A percentile compares a stretch with the other conserved stretches of the same genome.
These are phyloP conservation scores for Nematocida sp. DNA, from an alignment of 371 early-diverging fungal genomes.

Conservation along the genomic window DNA sequence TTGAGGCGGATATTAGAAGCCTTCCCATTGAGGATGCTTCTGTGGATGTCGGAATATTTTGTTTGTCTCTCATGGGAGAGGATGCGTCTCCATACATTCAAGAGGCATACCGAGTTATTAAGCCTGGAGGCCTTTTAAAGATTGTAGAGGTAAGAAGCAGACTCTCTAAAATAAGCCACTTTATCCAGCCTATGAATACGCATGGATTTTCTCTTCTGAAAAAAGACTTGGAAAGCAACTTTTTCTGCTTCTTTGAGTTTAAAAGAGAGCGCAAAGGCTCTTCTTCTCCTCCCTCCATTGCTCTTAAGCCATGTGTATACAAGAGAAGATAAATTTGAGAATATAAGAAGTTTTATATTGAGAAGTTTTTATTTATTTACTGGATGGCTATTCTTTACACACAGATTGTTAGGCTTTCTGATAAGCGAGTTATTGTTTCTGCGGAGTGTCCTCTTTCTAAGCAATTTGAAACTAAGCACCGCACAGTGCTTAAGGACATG, in stretches of 20 bases:
- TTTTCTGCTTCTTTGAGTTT: conserved; percentile 64
- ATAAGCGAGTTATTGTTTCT: conserved; percentile 48
- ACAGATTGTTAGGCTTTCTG: conserved; percentile 42
- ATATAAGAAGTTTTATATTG: too few relatives aligned
- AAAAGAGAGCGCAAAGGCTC: conserved; percentile 45
- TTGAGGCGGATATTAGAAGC: conserved; percentile 80
- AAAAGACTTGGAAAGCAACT: conserved; percentile 60
- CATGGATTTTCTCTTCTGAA: conserved; percentile 61
- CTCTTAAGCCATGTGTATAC: conserved; percentile 63
- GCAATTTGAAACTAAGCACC: conserved; percentile 46
- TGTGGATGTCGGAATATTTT: conserved; percentile 84
- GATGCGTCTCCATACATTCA: conserved; percentile 79
- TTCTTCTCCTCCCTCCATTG: conserved; percentile 46
- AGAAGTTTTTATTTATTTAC: conserved; percentile 2
- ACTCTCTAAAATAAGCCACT: conserved; percentile 53
- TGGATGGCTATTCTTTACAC: conserved; percentile 49
- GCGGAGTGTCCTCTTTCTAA: conserved; percentile 48
- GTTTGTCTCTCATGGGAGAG: conserved; percentile 89
- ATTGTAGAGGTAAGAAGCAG: conserved; percentile 65
- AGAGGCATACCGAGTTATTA: conserved; percentile 82
- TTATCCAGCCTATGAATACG: conserved; percentile 53
- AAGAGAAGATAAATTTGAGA: conserved; percentile 63
- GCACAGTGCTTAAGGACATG: conserved; percentile 32
- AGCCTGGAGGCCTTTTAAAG: conserved; percentile 69
- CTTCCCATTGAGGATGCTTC: conserved; percentile 72